Conservation (phyloP, 371 early-diverging fungal species). For the Dipsacomyces acuminosporus region DNA sequence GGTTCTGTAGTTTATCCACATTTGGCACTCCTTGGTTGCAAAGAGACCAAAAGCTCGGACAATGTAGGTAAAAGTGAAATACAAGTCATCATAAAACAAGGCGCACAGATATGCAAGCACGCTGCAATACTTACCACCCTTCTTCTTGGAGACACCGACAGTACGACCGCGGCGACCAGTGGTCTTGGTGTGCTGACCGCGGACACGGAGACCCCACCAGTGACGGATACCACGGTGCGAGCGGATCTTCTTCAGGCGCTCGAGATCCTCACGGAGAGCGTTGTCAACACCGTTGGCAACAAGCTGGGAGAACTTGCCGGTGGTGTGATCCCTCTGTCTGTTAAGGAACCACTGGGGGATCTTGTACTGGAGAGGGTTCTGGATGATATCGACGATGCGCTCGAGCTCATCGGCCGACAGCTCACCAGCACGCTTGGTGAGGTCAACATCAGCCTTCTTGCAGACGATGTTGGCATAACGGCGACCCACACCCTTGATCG, state of each 20-base stretch:
- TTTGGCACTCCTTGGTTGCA: background rate
- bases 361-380: constrained; percentile 91
- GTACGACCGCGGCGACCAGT: constrained; percentile 97
- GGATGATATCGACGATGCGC: constrained; percentile 82
- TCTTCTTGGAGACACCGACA: constrained; percentile 98
- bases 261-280: constrained; percentile 95
- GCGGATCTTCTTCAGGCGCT: constrained; percentile 96
- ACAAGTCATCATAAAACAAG: constrained; percentile 5
- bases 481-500: constrained; percentile 98
- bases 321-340: constrained; percentile 95
- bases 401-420: constrained; percentile 89
- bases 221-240: constrained; percentile 97
- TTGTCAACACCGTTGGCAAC: constrained; percentile 94
- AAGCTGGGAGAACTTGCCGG: constrained; percentile 91
- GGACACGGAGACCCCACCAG: constrained; percentile 93
- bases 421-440: constrained; percentile 98
- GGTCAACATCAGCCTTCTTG: constrained; percentile 97
- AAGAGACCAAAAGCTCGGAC: constrained; percentile 16
- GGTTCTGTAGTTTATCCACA: constrained; percentile 7
- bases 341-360: constrained; percentile 99
- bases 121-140: constrained; percentile 26
- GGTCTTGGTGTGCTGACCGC: constrained; percentile 96
- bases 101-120: background rate
- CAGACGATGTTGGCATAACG: constrained; percentile 96
- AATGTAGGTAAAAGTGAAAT: constrained; percentile 39